Conservation (phyloP, 1,284 basidiomycete genomes). For the Golubevia pallescens region DNA sequence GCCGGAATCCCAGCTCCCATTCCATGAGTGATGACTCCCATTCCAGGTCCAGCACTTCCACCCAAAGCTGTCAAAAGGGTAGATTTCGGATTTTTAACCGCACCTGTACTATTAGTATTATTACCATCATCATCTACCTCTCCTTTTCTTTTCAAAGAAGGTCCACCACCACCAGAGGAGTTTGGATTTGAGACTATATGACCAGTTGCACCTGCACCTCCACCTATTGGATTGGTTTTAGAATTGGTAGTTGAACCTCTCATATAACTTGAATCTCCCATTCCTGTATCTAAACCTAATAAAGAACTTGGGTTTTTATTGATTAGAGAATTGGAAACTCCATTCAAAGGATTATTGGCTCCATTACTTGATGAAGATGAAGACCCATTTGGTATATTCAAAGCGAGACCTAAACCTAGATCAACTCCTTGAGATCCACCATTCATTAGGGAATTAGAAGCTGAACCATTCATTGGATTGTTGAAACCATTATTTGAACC, state of each 20-base stretch:
- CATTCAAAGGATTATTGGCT: too few relatives aligned
- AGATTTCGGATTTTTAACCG: neutral
- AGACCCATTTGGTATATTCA: conserved; percentile 10
- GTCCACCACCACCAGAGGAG: too few relatives aligned
- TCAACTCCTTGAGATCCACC: conserved; percentile 10
- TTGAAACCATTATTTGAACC: neutral
- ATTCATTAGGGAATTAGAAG: neutral
- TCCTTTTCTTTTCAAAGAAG: neutral
- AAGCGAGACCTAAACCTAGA: conserved; percentile 17
- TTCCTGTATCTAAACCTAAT: conserved; percentile 4
- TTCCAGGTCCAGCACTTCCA: neutral
- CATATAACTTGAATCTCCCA: conserved; percentile 48
- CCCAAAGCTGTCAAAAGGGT: neutral
- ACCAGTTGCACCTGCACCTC: too few relatives aligned
- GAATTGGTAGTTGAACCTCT: conserved; percentile 8
- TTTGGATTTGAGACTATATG: too few relatives aligned
- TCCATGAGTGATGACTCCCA: conserved; percentile 29
- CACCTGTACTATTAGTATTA: neutral
- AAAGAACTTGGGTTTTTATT: too few relatives aligned
- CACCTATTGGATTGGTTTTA: too few relatives aligned
- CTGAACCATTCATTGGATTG: neutral
- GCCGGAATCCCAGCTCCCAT: conserved; percentile 14
- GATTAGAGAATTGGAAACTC: too few relatives aligned
- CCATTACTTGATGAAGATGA: too few relatives aligned
- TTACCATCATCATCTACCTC: neutral